Conservation (phyloP, 2,329 filamentous ascomycete genomes). For the Ophiosphaerella narmari region DNA sequence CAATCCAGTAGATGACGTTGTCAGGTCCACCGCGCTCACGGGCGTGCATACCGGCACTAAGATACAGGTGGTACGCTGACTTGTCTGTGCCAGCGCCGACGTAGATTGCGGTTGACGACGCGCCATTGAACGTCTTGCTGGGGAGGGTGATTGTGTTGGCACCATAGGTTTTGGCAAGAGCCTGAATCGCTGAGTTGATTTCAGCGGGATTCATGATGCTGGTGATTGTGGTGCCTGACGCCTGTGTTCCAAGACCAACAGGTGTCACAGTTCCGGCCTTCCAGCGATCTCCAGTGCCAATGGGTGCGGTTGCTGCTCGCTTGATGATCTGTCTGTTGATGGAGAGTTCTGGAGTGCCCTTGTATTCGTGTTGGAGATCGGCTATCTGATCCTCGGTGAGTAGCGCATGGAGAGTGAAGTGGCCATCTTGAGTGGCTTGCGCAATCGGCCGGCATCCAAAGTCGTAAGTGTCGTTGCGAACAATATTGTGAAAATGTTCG, state of each 20-base stretch:
- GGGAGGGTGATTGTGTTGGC: constrained; percentile 51
- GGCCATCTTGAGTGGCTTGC: constrained; percentile 33
- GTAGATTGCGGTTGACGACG: constrained; percentile 47
- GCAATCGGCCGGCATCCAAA: constrained; percentile 42
- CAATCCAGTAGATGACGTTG: constrained; percentile 61
- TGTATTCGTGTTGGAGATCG: constrained; percentile 34
- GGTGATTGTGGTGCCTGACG: constrained; percentile 42
- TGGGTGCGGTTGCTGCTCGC: constrained; percentile 37
- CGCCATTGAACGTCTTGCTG: constrained; percentile 52
- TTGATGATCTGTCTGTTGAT: constrained; percentile 31
- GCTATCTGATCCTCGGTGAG: constrained; percentile 41
- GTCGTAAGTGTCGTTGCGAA: constrained; percentile 42
- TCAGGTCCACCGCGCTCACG: constrained; percentile 64
- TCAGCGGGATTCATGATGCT: constrained; percentile 55
- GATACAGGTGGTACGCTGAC: constrained; percentile 52
- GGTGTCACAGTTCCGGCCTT: constrained; percentile 48
- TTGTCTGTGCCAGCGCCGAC: constrained; percentile 53
- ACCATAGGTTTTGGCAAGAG: constrained; percentile 49
- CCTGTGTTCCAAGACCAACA: constrained; percentile 50
- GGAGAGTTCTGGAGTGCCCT: constrained; percentile 23
- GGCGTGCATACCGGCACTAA: constrained; percentile 61
- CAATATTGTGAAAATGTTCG: constrained; percentile 37
- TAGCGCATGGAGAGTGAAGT: constrained; percentile 39
- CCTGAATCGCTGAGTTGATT: constrained; percentile 52
- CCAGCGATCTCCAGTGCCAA: constrained; percentile 49